Evolutionary conservation across 2,329 filamentous ascomycete genomes (phyloP).

Genomic region (Trichoderma pleuroti): DNA sequence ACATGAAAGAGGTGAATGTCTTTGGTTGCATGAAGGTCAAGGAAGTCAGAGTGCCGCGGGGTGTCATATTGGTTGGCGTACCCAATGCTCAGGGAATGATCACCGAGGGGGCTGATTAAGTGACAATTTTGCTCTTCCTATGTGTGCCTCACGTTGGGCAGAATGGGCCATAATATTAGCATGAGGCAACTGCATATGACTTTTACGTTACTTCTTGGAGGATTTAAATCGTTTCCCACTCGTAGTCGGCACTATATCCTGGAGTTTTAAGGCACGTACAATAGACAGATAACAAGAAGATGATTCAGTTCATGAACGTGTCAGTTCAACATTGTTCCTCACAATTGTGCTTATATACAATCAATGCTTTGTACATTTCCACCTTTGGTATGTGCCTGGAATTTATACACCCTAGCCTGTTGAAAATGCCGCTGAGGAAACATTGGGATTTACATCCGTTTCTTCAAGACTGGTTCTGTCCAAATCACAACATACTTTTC

Average conservation of each 20-base stretch:
- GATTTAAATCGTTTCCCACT: not conserved
- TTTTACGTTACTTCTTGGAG: not conserved
- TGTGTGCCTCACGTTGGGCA: not conserved
- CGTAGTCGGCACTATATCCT: not conserved
- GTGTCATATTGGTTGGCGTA: constrained; percentile 55
- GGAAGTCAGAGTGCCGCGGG: constrained; percentile 50
- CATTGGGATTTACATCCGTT: not conserved
- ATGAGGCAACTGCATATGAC: not conserved
- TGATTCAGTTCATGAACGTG: not conserved
- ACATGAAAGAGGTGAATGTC: constrained; percentile 55
- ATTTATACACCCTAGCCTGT: not conserved
- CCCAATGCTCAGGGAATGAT: constrained; percentile 59
- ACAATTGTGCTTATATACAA: not conserved
- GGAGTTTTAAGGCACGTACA: not conserved
- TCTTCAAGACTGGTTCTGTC: not conserved
- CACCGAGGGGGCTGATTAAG: constrained; percentile 45
- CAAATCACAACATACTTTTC: not conserved
- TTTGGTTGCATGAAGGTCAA: constrained; percentile 64
- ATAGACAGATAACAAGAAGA: not conserved
- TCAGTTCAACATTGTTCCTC: not conserved
- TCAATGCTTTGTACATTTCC: not conserved
- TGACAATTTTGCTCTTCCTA: not conserved
- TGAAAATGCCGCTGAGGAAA: not conserved
- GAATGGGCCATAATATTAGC: not conserved
- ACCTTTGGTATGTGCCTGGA: not conserved